Evolutionary conservation across 306 rosid genomes (phyloP), one percentile per base, ranked within the genome.

Genomic region (Sophora flavescens): DNA sequence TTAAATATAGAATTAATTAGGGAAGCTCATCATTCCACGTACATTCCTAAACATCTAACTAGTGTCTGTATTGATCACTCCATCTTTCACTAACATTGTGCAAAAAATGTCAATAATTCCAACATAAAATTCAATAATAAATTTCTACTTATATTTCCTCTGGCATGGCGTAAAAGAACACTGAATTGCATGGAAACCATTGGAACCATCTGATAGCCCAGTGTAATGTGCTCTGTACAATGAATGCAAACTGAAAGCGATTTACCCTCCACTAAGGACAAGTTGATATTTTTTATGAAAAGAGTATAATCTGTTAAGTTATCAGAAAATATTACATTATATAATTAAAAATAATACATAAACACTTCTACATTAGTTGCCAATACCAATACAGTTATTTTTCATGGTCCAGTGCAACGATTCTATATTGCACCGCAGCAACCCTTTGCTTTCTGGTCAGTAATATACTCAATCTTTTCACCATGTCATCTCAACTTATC

Each of bases 1-100:
- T 22, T 63, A 52, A 16, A 18, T 69, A 79, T 22, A 65, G 70
- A 68, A 62, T 30, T 79, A 47, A 17, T 42, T 51, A 42, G 78
- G 8, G 33, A 17, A 52, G 11, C 9, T n/a, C 26, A 56, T 28
- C 72, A 50, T 50, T 64, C 75, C 17, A 50, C 50, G 70, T 59
- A 67, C 30, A 80, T 57, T 58, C 38, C 38, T 63, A 56, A 16
- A 16, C 59, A 74, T 35, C 41, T 44, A 65, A 47, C 78, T 17
- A 32, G 74, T 41, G 45, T 47, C 2, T 35, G 69, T 15, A 66
- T 74, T 42, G 15, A 36, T 47, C 33, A 38, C 58, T 13, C 47
- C 48, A 70, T 48, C 63, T 45, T 8, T 47, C 26, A 65, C 67
- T 22, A 47, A 65, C 53, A 54, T 36, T 36, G 58, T 74, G 18